A percentile compares a stretch with the other conserved stretches of the same genome.
phyloP scores from a whole-genome alignment of 225 moss, liverwort and hornwort genomes.

The Straminergon stramineum region DNA sequence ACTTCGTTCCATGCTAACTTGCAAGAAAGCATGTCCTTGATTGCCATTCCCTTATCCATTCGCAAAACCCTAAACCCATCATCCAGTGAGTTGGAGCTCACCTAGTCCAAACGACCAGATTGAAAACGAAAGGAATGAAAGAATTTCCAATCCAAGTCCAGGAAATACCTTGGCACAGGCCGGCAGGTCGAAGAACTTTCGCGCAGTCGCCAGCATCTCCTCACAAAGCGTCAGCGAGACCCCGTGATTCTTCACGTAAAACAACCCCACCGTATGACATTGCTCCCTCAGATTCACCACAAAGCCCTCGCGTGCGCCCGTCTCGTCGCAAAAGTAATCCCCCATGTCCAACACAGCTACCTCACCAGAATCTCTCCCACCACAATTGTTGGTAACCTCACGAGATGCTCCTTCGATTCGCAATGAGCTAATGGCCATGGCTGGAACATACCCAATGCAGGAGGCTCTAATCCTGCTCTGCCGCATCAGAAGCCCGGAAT shows the following conservation, averaged over 20 bases:
- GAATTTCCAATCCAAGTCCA: neutral
- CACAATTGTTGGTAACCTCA: neutral
- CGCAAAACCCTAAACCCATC: neutral
- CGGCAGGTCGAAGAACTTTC: constrained; percentile 41
- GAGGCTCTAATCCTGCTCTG: neutral
- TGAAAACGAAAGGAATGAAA: neutral
- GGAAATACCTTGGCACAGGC: constrained; percentile 34
- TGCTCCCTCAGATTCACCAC: constrained; percentile 31
- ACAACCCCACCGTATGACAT: constrained; percentile 55
- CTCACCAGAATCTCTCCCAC: neutral
- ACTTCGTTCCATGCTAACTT: too few relatives aligned
- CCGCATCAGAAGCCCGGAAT: neutral
- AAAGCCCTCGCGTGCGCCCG: constrained; percentile 16
- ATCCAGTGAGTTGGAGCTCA: neutral
- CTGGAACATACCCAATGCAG: neutral
- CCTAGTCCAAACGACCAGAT: neutral
- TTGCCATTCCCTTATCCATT: neutral
- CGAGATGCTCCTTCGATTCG: neutral
- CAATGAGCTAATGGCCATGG: neutral
- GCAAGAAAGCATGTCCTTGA: neutral
- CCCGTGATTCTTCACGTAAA: constrained; percentile 57
- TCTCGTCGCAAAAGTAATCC: constrained; percentile 27
- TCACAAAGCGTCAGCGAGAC: constrained; percentile 37
- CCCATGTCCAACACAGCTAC: constrained; percentile 49
- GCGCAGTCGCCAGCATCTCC: constrained; percentile 18